Base-by-base conservation (phyloP, 306 rosid genomes). In the Quercus ilex region DNA sequence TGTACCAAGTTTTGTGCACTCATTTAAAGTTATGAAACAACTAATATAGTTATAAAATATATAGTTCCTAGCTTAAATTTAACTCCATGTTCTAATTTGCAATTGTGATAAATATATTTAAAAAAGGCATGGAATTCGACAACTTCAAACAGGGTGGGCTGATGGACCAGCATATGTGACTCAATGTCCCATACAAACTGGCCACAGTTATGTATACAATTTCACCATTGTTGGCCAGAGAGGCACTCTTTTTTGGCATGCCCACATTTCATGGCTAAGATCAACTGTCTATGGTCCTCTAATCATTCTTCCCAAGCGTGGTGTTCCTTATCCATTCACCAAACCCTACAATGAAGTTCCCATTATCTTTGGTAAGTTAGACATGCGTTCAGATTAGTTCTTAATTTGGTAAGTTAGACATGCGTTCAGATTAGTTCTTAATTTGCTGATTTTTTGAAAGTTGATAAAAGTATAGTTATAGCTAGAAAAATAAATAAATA, bases 111-210 rank as follows among this genome's bases (percentile, higher is more conserved):
- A 26, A 46, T 10, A 7, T 35, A 4, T 78, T 64, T 83, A 0
- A 74, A 77, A 68, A 35, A 92, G 97, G 97, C 97, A 90, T 55
- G 95, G 97, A 0, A 82, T 92, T 78, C 52, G 92, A 71, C 90
- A 89, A n/a, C 86, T 91, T 72, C 86, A 28, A 71, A 65, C 87
- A 13, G 90, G 92, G 3, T 91, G 96, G 92, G 92, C 92, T 0
- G 93, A 91, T 80, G 93, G 93, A 5, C 96, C 93, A 5, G 90
- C 91, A 55, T 90, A 89, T 78, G 88, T 90, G 76, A 86, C 96
- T 3, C 91, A 91, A 23, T 89, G 93, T 74, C 96, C 93, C 1
- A 91, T 91, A 12, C 96, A 91, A 86, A 87, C 70, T 5, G 87
- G 93, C 10, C 84, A 85, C 56, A 87, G 83, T 33, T 91, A 87